Base-by-base conservation (phyloP, 371 early-diverging fungal species). In the Mucor velutinosus region DNA sequence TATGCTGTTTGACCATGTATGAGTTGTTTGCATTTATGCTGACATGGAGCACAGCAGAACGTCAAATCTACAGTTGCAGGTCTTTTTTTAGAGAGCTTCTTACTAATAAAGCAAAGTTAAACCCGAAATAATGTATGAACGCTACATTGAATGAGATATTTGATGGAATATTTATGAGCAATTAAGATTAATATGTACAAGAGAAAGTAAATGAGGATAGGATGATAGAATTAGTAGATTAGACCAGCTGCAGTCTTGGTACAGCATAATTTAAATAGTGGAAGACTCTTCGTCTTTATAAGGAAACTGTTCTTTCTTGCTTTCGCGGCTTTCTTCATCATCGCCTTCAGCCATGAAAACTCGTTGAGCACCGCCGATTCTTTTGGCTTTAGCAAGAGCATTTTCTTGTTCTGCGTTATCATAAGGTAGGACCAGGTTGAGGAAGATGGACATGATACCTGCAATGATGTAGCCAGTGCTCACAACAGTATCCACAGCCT, bases 401-500 rank as follows among this genome's bases (percentile, higher is more conserved):
- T 60, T 60, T n/a, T 58, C 58, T 11, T 10, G 10, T 5, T 62
- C 62, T 3, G 62, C 27, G 15, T 21, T 49, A 30, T 77, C 77
- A 19, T 65, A 55, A 4, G 87, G 85, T 45, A 86, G 65, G 11
- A 85, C 58, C 1, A 77, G 71, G 35, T 87, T 88, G 60, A 88
- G 73, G 3, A 86, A 17, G 21, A 86, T 84, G 33, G 82, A 77
- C 33, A 85, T 67, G n/a, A 86, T 77, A 4, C 85, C 86, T 8
- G 79, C 84, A 64, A 87, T 78, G 10, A 82, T 78, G 51, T 85
- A 88, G 2, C 85, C 83, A 30, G 86, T 87, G 56, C 80, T 79
- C 19, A 86, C 77, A 8, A 87, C 76, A 39, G 86, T 84, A 23
- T 78, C 69, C 23, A 84, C 75, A 0, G 88, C 79, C 51, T 81